Evolutionary conservation across 163 green algal genomes (phyloP).

Genomic region (Prototheca stagnorum): DNA sequence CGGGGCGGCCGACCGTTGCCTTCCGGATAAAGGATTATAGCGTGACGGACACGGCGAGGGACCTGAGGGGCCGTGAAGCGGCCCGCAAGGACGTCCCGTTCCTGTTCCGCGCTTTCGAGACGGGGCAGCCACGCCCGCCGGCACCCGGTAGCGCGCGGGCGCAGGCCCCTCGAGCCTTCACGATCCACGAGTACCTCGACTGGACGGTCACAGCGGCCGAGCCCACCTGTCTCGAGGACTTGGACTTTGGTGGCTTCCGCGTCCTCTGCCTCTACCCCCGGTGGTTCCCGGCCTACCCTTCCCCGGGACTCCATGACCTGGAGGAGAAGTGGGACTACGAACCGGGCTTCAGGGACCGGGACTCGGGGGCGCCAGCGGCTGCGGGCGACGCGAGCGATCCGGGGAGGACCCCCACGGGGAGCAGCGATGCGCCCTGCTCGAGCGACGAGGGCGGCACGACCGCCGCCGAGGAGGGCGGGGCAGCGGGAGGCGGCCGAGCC

Average conservation of each 20-base stretch:
- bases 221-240: conserved; percentile 40
- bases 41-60: conserved; percentile 9
- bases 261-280: conserved; percentile 56
- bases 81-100: conserved; percentile 60
- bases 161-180: conserved; percentile 47
- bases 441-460: conserved; percentile 4
- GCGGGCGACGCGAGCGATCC: too few species aligned
- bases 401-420: too few species aligned
- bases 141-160: conserved; percentile 13
- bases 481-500: too few species aligned
- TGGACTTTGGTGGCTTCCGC: conserved; percentile 79
- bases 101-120: conserved; percentile 87
- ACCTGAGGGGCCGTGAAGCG: conserved; percentile 11
- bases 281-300: conserved; percentile 51
- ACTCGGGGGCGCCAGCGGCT: too few species aligned
- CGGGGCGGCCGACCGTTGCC: conserved; percentile 25
- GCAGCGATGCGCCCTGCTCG: too few species aligned
- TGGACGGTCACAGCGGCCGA: conserved; percentile 72
- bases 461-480: not conserved
- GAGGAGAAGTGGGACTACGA: too few species aligned
- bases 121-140: conserved; percentile 43
- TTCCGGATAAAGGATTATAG: conserved; percentile 29
- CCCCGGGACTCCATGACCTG: conserved; percentile 27
- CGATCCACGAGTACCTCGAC: conserved; percentile 90
- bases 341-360: too few species aligned